These are phyloP conservation scores for Xylaria bambusicola DNA, from an alignment of 495 filamentous ascomycete genomes.

Conservation along the genomic window DNA sequence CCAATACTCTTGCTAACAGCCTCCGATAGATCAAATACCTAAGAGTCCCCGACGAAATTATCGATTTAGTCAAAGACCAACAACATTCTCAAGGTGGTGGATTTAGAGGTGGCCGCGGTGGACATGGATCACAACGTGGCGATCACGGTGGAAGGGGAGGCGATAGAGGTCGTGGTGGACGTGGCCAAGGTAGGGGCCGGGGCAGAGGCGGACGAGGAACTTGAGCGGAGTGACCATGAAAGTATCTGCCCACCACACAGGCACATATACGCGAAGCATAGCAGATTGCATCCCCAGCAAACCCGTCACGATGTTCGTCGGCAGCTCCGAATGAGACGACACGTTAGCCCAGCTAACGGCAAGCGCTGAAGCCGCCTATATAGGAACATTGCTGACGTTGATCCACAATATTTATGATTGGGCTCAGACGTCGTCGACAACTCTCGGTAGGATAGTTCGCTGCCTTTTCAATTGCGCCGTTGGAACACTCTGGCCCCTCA, in stretches of 20 bases:
- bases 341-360: neutral
- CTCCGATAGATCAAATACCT: constrained; percentile 89
- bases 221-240: constrained; percentile 16
- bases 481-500: neutral
- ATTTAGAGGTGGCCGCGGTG: constrained; percentile 69
- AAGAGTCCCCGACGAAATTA: constrained; percentile 90
- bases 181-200: constrained; percentile 57
- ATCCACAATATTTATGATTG: neutral
- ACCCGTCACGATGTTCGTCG: neutral
- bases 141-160: constrained; percentile 61
- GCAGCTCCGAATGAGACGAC: neutral
- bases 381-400: constrained; percentile 5
- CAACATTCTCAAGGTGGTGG: constrained; percentile 64
- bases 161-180: constrained; percentile 49
- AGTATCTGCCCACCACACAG: neutral
- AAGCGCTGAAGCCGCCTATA: neutral
- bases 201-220: constrained; percentile 51
- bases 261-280: neutral
- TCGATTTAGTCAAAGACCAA: constrained; percentile 91
- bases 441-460: neutral
- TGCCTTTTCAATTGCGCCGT: constrained; percentile 1
- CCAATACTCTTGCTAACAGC: constrained; percentile 1
- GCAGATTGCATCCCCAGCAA: neutral
- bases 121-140: constrained; percentile 59
- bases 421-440: neutral